Evolutionary conservation across 768 basidiomycete genomes (phyloP).

Genomic region (Tricholoma matsutake): DNA sequence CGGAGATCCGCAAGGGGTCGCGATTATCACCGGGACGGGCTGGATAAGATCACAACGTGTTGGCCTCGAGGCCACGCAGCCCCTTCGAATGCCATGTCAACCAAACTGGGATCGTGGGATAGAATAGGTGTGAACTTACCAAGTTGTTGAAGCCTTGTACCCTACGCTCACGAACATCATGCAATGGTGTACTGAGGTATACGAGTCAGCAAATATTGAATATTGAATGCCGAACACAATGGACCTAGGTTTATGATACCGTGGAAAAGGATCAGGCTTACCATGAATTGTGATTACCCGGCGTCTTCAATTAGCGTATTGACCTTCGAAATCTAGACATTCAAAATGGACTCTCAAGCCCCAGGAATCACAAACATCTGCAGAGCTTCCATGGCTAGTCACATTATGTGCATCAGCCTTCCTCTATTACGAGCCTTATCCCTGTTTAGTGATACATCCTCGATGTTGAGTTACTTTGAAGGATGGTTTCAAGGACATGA

Average conservation of each 20-base stretch:
- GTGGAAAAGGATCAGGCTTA: neutral
- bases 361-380: neutral
- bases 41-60: conserved; percentile 50
- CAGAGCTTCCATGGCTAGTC: neutral
- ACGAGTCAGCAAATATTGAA: neutral
- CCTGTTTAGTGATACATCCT: neutral
- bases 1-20: conserved; percentile 29
- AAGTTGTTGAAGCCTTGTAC: neutral
- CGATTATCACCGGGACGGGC: conserved; percentile 29
- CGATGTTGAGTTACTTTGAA: neutral
- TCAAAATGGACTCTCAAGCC: neutral
- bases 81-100: conserved; percentile 14
- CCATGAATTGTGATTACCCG: neutral
- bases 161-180: neutral
- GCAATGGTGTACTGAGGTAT: neutral
- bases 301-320: neutral
- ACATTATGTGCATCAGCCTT: neutral
- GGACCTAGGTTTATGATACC: neutral
- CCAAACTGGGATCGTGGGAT: conserved; percentile 20
- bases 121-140: conserved; percentile 2
- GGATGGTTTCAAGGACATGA: neutral
- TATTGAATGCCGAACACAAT: neutral
- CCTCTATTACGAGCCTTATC: neutral
- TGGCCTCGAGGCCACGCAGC: conserved; percentile 36
- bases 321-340: neutral